phyloP scores from a whole-genome alignment of 495 filamentous ascomycete genomes.

The Penicillium parvum region DNA sequence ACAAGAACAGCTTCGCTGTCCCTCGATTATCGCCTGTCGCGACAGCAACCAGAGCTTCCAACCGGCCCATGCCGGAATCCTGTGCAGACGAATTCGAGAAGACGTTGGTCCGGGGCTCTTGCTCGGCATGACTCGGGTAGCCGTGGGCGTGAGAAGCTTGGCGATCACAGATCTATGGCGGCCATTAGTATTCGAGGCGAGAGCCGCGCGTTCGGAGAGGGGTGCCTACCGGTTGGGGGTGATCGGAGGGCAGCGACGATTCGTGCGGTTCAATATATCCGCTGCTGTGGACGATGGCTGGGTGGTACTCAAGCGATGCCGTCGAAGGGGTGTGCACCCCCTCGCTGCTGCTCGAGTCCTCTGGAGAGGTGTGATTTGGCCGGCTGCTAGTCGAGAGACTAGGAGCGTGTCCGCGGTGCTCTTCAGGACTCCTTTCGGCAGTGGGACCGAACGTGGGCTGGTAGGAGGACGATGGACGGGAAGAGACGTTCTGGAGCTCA shows the following conservation, averaged over 20 bases:
- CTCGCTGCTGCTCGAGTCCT: conserved; percentile 69
- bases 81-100: conserved; percentile 27
- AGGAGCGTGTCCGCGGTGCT: conserved; percentile 28
- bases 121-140: conserved; percentile 29
- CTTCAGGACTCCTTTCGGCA: conserved; percentile 27
- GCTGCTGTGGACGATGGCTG: conserved; percentile 61
- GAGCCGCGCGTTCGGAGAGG: conserved; percentile 26
- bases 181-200: conserved; percentile 36
- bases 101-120: conserved; percentile 29
- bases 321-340: conserved; percentile 62
- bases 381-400: conserved; percentile 28
- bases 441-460: conserved; percentile 32
- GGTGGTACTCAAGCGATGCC: conserved; percentile 58
- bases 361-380: conserved; percentile 58
- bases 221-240: conserved; percentile 40
- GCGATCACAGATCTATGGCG: conserved; percentile 39
- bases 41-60: conserved; percentile 85
- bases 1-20: conserved; percentile 42
- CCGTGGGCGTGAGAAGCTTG: conserved; percentile 32
- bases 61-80: conserved; percentile 57
- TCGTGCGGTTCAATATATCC: conserved; percentile 55
- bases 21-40: conserved; percentile 77
- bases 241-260: conserved; percentile 39
- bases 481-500: conserved; percentile 38
- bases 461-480: conserved; percentile 41